Conservation (phyloP, 116 monocot genomes). For the Posidonia oceanica region DNA sequence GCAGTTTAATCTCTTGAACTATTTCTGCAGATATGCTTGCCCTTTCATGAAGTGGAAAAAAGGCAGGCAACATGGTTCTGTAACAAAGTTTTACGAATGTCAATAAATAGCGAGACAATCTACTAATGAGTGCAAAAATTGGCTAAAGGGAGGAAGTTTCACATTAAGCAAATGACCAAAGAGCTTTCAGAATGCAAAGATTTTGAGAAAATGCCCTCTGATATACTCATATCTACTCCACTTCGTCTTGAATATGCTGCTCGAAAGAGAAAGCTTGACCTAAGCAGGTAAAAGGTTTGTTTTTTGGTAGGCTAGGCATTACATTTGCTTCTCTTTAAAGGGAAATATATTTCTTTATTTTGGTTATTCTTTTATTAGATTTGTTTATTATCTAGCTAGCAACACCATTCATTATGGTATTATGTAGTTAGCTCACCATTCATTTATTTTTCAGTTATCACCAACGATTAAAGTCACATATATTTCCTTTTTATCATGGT, state of each 20-base stretch:
- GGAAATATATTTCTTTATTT: neutral
- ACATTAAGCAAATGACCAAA: constrained; percentile 88
- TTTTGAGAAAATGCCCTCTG: constrained; percentile 76
- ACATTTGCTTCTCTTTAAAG: neutral
- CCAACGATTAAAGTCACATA: no score
- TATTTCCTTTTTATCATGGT: no score
- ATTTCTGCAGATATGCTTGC: constrained; percentile 54
- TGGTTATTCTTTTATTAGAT: neutral
- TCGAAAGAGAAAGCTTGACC: constrained; percentile 68
- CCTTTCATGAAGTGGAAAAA: constrained; percentile 85
- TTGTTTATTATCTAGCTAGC: neutral
- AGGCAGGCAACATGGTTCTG: constrained; percentile 81
- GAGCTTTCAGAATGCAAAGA: constrained; percentile 65
- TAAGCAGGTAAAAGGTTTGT: constrained; percentile 53
- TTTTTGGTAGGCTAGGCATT: no score
- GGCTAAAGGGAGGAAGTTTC: constrained; percentile 67
- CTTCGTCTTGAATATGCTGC: constrained; percentile 77
- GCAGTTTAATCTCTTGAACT: no score
- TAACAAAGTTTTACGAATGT: constrained; percentile 33
- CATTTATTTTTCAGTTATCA: no score
- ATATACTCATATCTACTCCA: constrained; percentile 90
- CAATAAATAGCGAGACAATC: constrained; percentile 74
- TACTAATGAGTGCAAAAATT: constrained; percentile 82
- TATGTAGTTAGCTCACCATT: neutral
- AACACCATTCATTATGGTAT: neutral